A percentile compares a stretch with the other conserved stretches of the same genome.
Evolutionary conservation across 441 rosid species (phyloP).

Genomic region (Erodium moschatum): DNA sequence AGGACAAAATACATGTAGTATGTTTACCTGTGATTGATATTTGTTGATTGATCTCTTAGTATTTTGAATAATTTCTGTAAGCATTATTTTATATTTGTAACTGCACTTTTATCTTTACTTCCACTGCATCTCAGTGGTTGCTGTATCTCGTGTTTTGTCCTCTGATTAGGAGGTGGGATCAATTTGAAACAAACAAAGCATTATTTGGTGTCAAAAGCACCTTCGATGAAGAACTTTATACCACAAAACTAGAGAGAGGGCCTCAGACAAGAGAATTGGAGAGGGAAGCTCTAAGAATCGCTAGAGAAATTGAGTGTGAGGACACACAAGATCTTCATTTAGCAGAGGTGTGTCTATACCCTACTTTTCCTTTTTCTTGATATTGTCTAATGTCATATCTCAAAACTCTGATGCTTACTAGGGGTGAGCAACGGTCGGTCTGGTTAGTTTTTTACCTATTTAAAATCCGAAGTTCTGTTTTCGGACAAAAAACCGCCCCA

Average conservation of each 20-base stretch:
- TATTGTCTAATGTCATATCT: slow-evolving; percentile 9
- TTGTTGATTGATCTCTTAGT: not conserved
- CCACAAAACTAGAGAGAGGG: slow-evolving; percentile 74
- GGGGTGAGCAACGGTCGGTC: too few relatives aligned
- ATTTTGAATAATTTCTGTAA: not conserved
- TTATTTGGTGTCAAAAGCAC: slow-evolving; percentile 85
- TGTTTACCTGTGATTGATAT: not conserved
- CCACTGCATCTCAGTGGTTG: slow-evolving; percentile 1
- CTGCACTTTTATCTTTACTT: not conserved
- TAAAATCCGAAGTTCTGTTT: too few relatives aligned
- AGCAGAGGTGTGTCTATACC: slow-evolving; percentile 53
- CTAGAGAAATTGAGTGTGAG: slow-evolving; percentile 90
- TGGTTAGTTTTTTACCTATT: too few relatives aligned
- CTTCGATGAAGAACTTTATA: slow-evolving; percentile 74
- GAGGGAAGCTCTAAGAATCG: slow-evolving; percentile 72
- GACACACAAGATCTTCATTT: slow-evolving; percentile 78
- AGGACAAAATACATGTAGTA: not conserved
- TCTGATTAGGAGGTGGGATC: slow-evolving; percentile 65
- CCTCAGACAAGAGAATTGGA: slow-evolving; percentile 53
- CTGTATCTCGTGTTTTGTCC: slow-evolving; percentile 17
- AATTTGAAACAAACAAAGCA: slow-evolving; percentile 62
- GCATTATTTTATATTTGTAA: not conserved
- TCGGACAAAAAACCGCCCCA: too few relatives aligned
- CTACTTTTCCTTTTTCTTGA: slow-evolving; percentile 9
- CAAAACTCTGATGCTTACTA: slow-evolving; percentile 17